phyloP scores from a whole-genome alignment of 257 asterid species.

The Apocynum venetum region DNA sequence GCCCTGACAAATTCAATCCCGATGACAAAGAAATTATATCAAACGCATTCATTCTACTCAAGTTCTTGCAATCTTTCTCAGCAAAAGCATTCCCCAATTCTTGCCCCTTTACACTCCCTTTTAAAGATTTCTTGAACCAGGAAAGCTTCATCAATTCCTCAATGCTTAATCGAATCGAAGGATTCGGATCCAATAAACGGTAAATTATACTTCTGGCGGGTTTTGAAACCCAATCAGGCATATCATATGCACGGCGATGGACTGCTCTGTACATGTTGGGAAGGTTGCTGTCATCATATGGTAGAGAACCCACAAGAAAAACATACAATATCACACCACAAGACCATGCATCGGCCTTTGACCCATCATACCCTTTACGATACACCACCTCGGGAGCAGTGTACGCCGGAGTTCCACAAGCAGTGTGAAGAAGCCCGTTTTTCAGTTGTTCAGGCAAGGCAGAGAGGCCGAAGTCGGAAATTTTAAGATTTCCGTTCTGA shows the following conservation, averaged over 20 bases:
- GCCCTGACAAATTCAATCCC: conserved; percentile 62
- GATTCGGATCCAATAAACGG: conserved; percentile 74
- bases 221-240: conserved; percentile 70
- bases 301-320: conserved; percentile 59
- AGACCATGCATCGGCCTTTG: conserved; percentile 94
- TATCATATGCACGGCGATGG: conserved; percentile 42
- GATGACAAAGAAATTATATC: conserved; percentile 79
- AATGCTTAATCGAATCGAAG: conserved; percentile 51
- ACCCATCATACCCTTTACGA: conserved; percentile 72
- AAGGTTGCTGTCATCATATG: conserved; percentile 68
- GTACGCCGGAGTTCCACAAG: conserved; percentile 92
- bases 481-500: conserved; percentile 44
- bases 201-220: conserved; percentile 45
- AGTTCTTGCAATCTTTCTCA: conserved; percentile 25
- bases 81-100: conserved; percentile 20
- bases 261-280: conserved; percentile 69
- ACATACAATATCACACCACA: conserved; percentile 69
- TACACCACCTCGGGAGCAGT: conserved; percentile 83
- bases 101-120: not conserved
- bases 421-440: conserved; percentile 61
- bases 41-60: conserved; percentile 58
- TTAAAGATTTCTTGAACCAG: conserved; percentile 58
- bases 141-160: conserved; percentile 48
- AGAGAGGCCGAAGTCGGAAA: conserved; percentile 88
- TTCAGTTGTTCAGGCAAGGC: conserved; percentile 66